Evolutionary conservation across 2,329 filamentous ascomycete species (phyloP), one percentile per base, ranked within the genome.

Genomic region (Aspergillus vadensis): DNA sequence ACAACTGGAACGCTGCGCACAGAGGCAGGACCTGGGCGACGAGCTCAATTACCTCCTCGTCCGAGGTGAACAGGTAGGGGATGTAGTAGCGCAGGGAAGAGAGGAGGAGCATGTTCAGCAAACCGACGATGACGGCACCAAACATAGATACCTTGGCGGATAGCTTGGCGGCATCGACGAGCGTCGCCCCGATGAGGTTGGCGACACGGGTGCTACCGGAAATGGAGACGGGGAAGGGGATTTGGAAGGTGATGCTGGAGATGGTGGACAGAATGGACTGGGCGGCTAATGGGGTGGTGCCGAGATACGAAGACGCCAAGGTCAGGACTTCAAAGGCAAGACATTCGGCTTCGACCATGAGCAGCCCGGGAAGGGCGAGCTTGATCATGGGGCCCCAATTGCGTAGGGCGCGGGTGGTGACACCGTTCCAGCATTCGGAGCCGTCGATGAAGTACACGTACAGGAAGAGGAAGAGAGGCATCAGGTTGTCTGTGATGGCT

Each of bases 311-410:
- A 0, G 91, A 86, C 8, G 88, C 87, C n/a, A 97, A 82, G 0
- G 92, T 97, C 63, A 97, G 81, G 52, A 97, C 87, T 75, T 98
- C 94, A 74, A 98, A 98, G 6, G 93, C 92, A 10, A 97, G 84
- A 79, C 91, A 96, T 74, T 98, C 94, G 5, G 94, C 92, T 74
- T 96, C 88, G 2, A 98, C 90, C 93, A 97, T 97, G 65, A 97
- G 81, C 74, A 98, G 87, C 1, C 94, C 94, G 0, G 94, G 93
- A 12, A 97, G 80, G 0, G 94, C 92, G 39, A 98, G 88, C 51
- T 87, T 86, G 69, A 98, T 86, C 94, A 96, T 96, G 8, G 89
- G 88, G 1, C 82, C 82, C 91, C 91, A 95, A 72, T 94, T 94
- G 36, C 80, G 79, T 55, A 92, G 81, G 0, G 89, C 88, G 41